These are phyloP conservation scores for Nephelium lappaceum DNA, from an alignment of 345 rosid genomes.

Conservation along the genomic window DNA sequence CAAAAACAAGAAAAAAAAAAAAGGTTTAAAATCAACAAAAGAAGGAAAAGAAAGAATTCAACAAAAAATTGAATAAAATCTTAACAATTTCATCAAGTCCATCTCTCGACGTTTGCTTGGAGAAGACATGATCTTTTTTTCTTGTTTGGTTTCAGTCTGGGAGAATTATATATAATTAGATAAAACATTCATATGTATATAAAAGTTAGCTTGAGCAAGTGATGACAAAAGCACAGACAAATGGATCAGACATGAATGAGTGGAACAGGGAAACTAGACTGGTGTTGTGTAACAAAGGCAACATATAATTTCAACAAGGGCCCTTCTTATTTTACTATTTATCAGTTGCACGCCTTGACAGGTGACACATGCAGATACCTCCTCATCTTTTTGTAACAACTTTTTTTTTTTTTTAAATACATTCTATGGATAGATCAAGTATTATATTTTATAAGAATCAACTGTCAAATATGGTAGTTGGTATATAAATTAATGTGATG, in stretches of 20 bases:
- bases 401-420: no score
- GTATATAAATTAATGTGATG: not conserved
- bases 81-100: constrained; percentile 78
- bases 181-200: not conserved
- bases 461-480: no score
- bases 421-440: no score
- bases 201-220: not conserved
- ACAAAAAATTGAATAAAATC: not conserved
- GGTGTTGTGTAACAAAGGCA: not conserved
- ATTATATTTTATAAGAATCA: no score
- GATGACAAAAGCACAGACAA: constrained; percentile 3
- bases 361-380: not conserved
- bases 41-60: constrained; percentile 10
- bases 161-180: not conserved
- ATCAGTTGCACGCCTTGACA: not conserved
- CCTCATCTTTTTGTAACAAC: not conserved
- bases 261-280: not conserved
- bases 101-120: constrained; percentile 81
- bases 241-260: constrained; percentile 5
- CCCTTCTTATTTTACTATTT: constrained; percentile 14
- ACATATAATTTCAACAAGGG: not conserved
- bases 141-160: constrained; percentile 3
- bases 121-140: constrained; percentile 53
- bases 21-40: not conserved
- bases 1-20: not conserved